A percentile compares a stretch with the other conserved stretches of the same genome.
Conservation (phyloP, 1,284 basidiomycete genomes). For the Papiliotrema terrestris region DNA sequence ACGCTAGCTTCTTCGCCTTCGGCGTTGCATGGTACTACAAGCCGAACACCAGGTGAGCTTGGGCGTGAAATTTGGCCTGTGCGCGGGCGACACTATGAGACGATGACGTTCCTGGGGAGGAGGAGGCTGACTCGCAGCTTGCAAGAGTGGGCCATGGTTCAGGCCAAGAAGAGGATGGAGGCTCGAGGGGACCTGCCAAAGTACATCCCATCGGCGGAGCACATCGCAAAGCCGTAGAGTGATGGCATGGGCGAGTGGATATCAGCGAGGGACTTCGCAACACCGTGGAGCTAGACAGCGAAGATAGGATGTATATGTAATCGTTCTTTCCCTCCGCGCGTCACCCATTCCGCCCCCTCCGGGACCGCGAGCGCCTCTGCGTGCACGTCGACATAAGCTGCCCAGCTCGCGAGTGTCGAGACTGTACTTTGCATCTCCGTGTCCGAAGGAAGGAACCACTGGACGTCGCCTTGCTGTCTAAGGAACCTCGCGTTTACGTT, state of each 20-base stretch:
- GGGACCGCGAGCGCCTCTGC: too few relatives aligned
- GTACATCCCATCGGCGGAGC: constrained; percentile 56
- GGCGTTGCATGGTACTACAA: constrained; percentile 83
- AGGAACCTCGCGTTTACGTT: neutral
- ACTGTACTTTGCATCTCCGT: too few relatives aligned
- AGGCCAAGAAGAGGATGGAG: constrained; percentile 83
- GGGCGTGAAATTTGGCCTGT: neutral
- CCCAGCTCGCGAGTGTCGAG: too few relatives aligned
- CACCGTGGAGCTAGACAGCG: too few relatives aligned
- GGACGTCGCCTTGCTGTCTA: neutral
- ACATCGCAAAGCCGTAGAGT: too few relatives aligned
- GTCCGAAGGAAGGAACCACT: neutral
- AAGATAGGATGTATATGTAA: too few relatives aligned
- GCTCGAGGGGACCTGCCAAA: constrained; percentile 78
- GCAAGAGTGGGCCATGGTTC: constrained; percentile 82
- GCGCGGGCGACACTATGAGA: neutral
- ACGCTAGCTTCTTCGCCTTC: constrained; percentile 86
- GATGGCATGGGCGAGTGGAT: too few relatives aligned
- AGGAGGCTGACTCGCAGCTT: constrained; percentile 55
- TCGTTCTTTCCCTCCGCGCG: too few relatives aligned
- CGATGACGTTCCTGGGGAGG: neutral
- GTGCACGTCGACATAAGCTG: too few relatives aligned
- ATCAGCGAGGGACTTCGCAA: too few relatives aligned
- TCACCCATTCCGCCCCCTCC: too few relatives aligned
- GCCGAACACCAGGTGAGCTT: constrained; percentile 83